Percentiles rank a stretch among this genome's conserved stretches.
Evolutionary conservation across 1,139 yeast genomes (phyloP).

Genomic region (Zhuliangozyma parablackwelliae): DNA sequence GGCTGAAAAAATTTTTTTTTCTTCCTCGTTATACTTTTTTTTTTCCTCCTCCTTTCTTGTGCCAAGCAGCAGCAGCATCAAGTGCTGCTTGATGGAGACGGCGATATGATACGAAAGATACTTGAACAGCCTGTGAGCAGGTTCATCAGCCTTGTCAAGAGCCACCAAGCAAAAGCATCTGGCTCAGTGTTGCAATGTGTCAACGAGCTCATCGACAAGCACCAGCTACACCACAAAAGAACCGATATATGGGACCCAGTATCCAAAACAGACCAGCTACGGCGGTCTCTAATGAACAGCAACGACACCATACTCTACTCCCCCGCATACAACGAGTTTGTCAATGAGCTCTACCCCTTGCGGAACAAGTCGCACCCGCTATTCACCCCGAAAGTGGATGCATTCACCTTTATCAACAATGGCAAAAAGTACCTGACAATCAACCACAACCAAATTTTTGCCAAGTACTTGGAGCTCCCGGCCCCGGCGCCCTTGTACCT

Average conservation of each 20-base stretch:
- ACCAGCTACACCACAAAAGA: too few species aligned
- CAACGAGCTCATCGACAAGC: constrained; percentile 10
- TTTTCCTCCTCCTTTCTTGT: too few species aligned
- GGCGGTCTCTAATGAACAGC: too few species aligned
- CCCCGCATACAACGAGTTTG: constrained; percentile 19
- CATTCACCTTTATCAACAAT: constrained; percentile 9
- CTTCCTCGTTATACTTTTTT: too few species aligned
- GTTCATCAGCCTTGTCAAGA: constrained; percentile 1
- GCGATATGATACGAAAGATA: too few species aligned
- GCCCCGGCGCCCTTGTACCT: constrained; percentile 30
- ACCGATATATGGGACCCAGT: too few species aligned
- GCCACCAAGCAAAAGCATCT: constrained; percentile 4
- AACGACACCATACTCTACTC: too few species aligned
- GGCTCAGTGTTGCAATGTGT: constrained; percentile 11
- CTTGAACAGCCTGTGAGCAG: neutral
- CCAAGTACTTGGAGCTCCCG: constrained; percentile 33
- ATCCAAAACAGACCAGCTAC: too few species aligned
- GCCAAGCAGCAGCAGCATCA: too few species aligned
- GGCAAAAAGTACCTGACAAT: constrained; percentile 15
- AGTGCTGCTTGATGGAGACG: too few species aligned
- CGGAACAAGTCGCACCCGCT: constrained; percentile 1
- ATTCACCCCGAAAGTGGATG: constrained; percentile 4
- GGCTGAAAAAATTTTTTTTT: constrained; percentile 4
- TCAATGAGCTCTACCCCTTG: constrained; percentile 33
- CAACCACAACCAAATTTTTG: constrained; percentile 24